Conservation (phyloP, 2,329 filamentous ascomycete species). For the Colletotrichum acutatum region DNA sequence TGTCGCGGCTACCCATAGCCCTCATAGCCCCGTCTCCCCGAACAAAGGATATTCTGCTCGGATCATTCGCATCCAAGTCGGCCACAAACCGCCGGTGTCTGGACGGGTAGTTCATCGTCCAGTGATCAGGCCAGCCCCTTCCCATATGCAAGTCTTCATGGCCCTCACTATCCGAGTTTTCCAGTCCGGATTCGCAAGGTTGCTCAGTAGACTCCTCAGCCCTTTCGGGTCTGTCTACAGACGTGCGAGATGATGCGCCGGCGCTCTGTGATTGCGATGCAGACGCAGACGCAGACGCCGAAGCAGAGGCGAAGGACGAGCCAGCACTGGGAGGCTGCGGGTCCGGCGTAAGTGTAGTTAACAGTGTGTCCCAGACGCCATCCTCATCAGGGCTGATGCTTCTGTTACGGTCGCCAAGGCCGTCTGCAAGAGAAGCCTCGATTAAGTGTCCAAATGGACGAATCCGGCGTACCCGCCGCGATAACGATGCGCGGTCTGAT, state of each 20-base stretch:
- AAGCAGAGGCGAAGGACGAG: slow-evolving; percentile 82
- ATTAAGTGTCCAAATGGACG: slow-evolving; percentile 11
- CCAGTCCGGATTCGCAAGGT: slow-evolving; percentile 63
- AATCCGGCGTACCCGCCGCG: not conserved
- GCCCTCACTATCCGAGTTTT: slow-evolving; percentile 66
- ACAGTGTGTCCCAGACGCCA: slow-evolving; percentile 81
- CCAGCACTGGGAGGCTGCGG: slow-evolving; percentile 81
- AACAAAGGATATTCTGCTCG: slow-evolving; percentile 27
- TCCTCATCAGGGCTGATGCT: slow-evolving; percentile 80
- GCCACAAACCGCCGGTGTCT: slow-evolving; percentile 34
- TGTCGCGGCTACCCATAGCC: not conserved
- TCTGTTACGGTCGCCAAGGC: slow-evolving; percentile 84
- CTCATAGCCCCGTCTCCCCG: not conserved
- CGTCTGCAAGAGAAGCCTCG: slow-evolving; percentile 61
- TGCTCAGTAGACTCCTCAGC: slow-evolving; percentile 51
- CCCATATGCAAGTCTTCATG: slow-evolving; percentile 36
- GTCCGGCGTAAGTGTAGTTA: slow-evolving; percentile 84
- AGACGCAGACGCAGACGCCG: slow-evolving; percentile 59
- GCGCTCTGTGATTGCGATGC: slow-evolving; percentile 52
- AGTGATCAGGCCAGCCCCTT: slow-evolving; percentile 26
- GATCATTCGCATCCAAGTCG: slow-evolving; percentile 27
- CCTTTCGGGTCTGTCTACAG: slow-evolving; percentile 53
- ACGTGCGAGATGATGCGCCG: slow-evolving; percentile 58
- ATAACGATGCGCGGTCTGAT: not conserved
- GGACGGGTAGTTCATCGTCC: slow-evolving; percentile 35